Base-by-base conservation (phyloP, 345 rosid species). In the Trapa incisa region DNA sequence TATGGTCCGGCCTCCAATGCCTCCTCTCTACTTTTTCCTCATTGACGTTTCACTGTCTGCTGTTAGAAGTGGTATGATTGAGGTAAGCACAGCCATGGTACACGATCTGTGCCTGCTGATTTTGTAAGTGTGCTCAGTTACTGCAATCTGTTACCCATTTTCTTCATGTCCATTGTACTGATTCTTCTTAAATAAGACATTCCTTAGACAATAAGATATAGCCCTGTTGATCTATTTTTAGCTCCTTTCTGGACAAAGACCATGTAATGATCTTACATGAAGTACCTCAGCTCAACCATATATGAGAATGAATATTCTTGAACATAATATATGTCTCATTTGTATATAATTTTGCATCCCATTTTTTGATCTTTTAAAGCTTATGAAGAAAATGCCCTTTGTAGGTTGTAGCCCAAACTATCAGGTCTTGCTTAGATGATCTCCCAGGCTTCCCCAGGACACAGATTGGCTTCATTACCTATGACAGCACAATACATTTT, bases 1-100 rank as follows among this genome's bases (percentile, higher is more conserved):
- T 79, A 95, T 95, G 99, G 99, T 95, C 81, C 97, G 98, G 81
- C 99, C 99, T 58, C 99, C 97, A 66, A 91, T 91, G 98, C 96
- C 97, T 6, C 99, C 99, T 29, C 75, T 85, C 47, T 95, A 89
- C 77, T 95, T 95, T 79, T 95, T 95, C 73, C 96, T 95, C 69
- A 89, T 95, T 66, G 99, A 95, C 68, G 99, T 95, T 71, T 95
- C 98, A 0, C 65, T 88, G 74, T 89, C 96, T 61, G 94, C 98
- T n/a, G 75, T 78, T 73, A 85, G 87, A 76, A 95, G 94, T 80
- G 98, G 97, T 65, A 91, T 91, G 97, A 75, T 95, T 75, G 94
- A 91, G 98, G 99, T 95, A 80, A 81, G 87, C 61, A 78, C 68
- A 50, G 33, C 37, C 32, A 52, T 6, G 36, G 47, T 22, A 48